Conservation (phyloP, 75 land plant species). For the Ceratopteris richardii region DNA sequence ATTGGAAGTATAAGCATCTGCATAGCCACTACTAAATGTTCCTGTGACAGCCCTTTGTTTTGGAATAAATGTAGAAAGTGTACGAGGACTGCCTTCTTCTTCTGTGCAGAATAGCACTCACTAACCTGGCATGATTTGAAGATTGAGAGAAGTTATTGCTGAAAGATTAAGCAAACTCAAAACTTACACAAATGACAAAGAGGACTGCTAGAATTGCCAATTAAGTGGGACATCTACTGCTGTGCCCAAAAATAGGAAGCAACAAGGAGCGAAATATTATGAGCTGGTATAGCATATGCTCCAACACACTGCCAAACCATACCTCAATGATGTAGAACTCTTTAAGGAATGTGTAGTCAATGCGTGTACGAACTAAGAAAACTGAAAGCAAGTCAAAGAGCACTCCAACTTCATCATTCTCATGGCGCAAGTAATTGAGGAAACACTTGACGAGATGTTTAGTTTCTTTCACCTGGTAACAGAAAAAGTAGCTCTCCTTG, state of each 20-base stretch:
- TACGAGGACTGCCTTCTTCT: constrained; percentile 77
- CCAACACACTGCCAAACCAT: too few species aligned
- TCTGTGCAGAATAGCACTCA: constrained; percentile 84
- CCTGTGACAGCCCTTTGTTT: constrained; percentile 70
- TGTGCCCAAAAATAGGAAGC: too few species aligned
- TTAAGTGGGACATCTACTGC: too few species aligned
- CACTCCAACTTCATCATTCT: constrained; percentile 77
- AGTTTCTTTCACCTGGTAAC: constrained; percentile 94
- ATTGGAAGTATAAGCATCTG: constrained; percentile 99
- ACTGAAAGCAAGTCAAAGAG: constrained; percentile 95
- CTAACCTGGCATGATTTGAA: too few species aligned
- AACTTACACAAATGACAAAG: too few species aligned
- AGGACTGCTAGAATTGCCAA: too few species aligned
- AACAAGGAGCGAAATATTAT: too few species aligned
- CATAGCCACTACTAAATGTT: constrained; percentile 90
- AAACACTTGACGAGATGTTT: constrained; percentile 96
- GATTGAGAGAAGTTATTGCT: too few species aligned
- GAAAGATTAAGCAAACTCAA: too few species aligned
- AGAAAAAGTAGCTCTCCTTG: not conserved
- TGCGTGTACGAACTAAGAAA: constrained; percentile 77
- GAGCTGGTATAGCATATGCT: too few species aligned
- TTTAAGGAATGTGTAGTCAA: constrained; percentile 92
- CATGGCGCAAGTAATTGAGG: constrained; percentile 90
- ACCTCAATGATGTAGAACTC: constrained; percentile 99
- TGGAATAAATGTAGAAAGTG: constrained; percentile 88